Base-by-base conservation (phyloP, 768 basidiomycete species). In the Leccinum ochraceum region DNA sequence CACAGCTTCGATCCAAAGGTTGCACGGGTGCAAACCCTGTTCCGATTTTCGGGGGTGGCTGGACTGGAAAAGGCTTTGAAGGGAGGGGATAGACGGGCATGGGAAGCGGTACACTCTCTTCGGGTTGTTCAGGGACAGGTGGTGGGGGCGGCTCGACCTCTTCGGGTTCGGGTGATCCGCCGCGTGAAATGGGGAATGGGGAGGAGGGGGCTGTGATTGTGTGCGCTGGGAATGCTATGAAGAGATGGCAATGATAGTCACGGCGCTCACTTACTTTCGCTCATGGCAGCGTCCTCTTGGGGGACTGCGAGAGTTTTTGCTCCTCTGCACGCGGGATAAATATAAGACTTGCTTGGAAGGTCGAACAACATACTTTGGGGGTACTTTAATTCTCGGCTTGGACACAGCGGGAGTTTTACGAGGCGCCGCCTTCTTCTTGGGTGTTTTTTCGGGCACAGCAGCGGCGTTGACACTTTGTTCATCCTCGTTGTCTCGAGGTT, bases 51-150 rank as follows among this genome's bases (percentile, higher is more conserved):
- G 83, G 84, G 2, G 90, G 86, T 32, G 85, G 86, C 66, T 90
- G 89, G 13, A 93, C 91, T 0, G 89, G 86, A 76, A 92, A 92
- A 1, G 90, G 89, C 72, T 89, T 91, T n/a, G 86, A 82, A 13
- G 91, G 90, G 24, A 92, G 81, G 1, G 91, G 89, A 63, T 92
- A 93, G 30, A 86, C 74, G 3, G 91, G 91, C 3, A 89, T 2
- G 30, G 68, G 69, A 42, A 68, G 79, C 1, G 90, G 83, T 20
- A 81, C 77, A 56, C 76, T 82, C 55, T 89, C 83, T 56, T 80
- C 72, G 17, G 74, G 70, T 59, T 64, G 71, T 65, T 76, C 62
- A 9, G 66, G 58, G 30, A 42, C 71, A 44, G 79, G 74, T 8
- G 75, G 76, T 9, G 62, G 66, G 24, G 62, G 70, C 0, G 61